Evolutionary conservation across 2,329 filamentous ascomycete genomes (phyloP), one percentile per base, ranked within the genome.

Genomic region (Trichophyton rubrum): DNA sequence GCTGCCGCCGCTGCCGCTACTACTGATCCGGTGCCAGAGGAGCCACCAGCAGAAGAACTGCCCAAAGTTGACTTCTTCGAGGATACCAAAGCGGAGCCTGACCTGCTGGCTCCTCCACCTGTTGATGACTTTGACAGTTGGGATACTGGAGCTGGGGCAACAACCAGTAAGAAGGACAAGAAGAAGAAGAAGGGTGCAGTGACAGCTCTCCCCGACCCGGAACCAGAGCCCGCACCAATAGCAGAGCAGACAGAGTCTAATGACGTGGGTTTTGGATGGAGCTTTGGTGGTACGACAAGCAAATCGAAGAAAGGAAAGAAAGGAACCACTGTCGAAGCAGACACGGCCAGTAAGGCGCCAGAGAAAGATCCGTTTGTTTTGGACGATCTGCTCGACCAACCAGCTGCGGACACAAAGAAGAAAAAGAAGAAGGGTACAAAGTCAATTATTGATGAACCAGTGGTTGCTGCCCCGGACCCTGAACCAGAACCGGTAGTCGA

Each of bases 131-230:
- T 41, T 27, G 35, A n/a, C 41, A 41, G 64, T 27, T 70, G 62
- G 71, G 68, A 59, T 65, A 65, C 15, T 72, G 72, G n/a, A 72
- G 75, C 15, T 72, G 72, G n/a, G 72, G 75, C 61, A 56, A 24
- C 64, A 40, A 66, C 66, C 53, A 63, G 64, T 62, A 71, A 72
- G 62, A 77, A 75, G 66, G 80, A 82, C 69, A 75, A 75, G 60
- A 78, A 77, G 63, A 81, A 82, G 69, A 75, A 75, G 51, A 55
- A 55, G n/a, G 51, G 61, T 63, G 70, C 63, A 69, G 61, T 73
- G 74, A 62, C 72, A 73, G 41, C 67, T 73, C 56, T 73, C 69
- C 64, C 51, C 11, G 69, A 68, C 35, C 68, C 67, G 7, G 69
- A 69, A 8, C 33, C 40, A 53, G 59, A 62, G 57, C 17, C 53